These are phyloP conservation scores for Phyllosticta ampelicida DNA, from an alignment of 2,329 filamentous ascomycete genomes.

Conservation along the genomic window DNA sequence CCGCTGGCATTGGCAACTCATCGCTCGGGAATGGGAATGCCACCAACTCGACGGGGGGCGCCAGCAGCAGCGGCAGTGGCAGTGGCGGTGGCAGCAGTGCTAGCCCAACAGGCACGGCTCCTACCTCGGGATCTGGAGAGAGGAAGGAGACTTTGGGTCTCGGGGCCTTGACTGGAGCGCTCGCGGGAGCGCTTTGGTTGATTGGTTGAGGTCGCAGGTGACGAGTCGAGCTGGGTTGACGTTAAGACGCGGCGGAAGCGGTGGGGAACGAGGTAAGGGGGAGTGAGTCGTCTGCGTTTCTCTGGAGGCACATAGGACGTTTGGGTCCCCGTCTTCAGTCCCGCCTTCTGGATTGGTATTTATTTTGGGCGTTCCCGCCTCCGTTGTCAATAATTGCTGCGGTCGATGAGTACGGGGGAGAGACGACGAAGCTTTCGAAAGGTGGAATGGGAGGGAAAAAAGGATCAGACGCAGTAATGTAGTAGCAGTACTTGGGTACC, in stretches of 20 bases:
- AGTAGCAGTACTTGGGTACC: too few species aligned
- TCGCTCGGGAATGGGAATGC: neutral
- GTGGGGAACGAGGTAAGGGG: neutral
- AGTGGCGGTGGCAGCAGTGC: neutral
- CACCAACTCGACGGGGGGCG: neutral
- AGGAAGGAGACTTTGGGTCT: neutral
- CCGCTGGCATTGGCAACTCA: neutral
- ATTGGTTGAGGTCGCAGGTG: neutral
- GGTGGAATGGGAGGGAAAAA: neutral
- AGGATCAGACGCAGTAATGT: too few species aligned
- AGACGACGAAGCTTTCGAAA: neutral
- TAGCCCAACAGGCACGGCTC: neutral
- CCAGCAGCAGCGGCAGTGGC: neutral
- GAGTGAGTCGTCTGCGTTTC: neutral
- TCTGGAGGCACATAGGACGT: too few species aligned
- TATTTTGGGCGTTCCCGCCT: too few species aligned
- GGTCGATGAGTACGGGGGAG: too few species aligned
- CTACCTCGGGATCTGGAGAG: neutral
- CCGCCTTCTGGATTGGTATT: too few species aligned
- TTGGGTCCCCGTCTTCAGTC: too few species aligned
- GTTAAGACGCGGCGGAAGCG: neutral
- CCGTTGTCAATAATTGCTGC: too few species aligned
- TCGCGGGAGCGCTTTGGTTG: neutral
- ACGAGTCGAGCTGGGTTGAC: neutral
- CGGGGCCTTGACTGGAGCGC: neutral